Evolutionary conservation across 225 moss, liverwort and hornwort species (phyloP).

Genomic region (Marchantia paleacea): DNA sequence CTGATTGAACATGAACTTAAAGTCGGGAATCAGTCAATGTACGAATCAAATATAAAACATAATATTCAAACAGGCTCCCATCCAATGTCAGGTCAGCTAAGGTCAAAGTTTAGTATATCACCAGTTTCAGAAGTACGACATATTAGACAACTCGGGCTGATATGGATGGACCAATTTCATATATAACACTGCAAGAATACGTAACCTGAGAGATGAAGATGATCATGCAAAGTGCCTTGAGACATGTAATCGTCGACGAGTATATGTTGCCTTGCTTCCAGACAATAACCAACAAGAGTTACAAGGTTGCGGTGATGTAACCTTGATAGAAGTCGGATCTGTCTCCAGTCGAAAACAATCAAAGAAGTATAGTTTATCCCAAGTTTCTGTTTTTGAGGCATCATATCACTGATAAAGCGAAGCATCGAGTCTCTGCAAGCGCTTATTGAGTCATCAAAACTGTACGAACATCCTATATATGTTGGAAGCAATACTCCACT

Average conservation of each 20-base stretch:
- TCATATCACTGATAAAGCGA: too few relatives aligned
- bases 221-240: conserved; percentile 23
- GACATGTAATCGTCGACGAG: conserved; percentile 31
- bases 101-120: too few relatives aligned
- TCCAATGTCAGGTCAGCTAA: too few relatives aligned
- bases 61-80: not conserved
- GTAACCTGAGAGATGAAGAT: conserved; percentile 11
- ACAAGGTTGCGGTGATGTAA: conserved; percentile 36
- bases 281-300: conserved; percentile 32
- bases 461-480: too few relatives aligned
- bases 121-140: too few relatives aligned
- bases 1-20: not conserved
- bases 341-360: too few relatives aligned
- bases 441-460: not conserved
- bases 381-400: too few relatives aligned
- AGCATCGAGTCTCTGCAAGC: too few relatives aligned
- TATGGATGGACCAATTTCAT: not conserved
- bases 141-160: too few relatives aligned
- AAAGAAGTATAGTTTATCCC: too few relatives aligned
- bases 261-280: conserved; percentile 17
- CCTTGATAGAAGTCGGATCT: conserved; percentile 25
- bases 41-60: not conserved
- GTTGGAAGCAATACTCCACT: too few relatives aligned
- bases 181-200: not conserved
- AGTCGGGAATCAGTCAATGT: not conserved